Evolutionary conservation across 306 rosid species (phyloP).

Genomic region (Betula pendula): DNA sequence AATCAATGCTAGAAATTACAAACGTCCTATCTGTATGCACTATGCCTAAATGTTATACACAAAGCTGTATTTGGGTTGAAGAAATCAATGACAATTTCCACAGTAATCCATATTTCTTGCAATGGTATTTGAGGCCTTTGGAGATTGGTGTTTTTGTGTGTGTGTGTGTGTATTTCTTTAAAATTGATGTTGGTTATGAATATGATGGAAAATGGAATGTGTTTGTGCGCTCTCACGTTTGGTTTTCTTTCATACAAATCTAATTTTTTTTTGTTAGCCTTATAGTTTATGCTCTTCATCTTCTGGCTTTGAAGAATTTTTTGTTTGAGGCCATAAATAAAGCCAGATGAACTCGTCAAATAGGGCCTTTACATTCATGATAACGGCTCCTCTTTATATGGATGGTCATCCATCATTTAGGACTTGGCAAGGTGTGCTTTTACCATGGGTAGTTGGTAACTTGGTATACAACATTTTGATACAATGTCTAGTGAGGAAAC

Average conservation of each 20-base stretch:
- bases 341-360: neutral
- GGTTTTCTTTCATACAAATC: too few relatives aligned
- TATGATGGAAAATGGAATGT: neutral
- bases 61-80: neutral
- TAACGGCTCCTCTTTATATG: neutral
- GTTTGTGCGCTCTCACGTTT: too few relatives aligned
- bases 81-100: neutral
- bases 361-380: neutral
- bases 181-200: neutral
- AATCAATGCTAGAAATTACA: neutral
- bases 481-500: neutral
- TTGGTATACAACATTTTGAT: neutral
- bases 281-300: too few relatives aligned
- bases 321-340: slow-evolving; percentile 1
- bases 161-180: neutral
- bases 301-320: slow-evolving; percentile 1
- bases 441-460: neutral
- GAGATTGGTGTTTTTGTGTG: too few relatives aligned
- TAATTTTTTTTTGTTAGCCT: too few relatives aligned
- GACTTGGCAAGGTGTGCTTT: neutral
- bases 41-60: neutral
- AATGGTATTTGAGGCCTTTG: neutral
- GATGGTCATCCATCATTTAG: neutral
- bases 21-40: neutral
- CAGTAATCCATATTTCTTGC: neutral